phyloP scores from a whole-genome alignment of 306 rosid genomes.

The Gastrolobium bilobum region DNA sequence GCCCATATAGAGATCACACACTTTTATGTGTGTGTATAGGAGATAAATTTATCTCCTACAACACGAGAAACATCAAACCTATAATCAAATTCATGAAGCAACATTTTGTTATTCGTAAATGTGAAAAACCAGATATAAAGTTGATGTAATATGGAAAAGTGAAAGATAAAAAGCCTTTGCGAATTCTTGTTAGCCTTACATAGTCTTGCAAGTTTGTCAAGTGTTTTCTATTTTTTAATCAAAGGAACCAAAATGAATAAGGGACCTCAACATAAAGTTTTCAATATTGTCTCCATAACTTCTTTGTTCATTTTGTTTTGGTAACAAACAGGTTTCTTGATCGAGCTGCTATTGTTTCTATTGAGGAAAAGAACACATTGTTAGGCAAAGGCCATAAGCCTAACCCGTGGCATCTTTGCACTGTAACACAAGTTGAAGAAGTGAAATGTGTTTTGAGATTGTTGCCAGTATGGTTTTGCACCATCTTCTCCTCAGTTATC shows the following conservation, averaged over 20 bases:
- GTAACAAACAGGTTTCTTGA: constrained; percentile 59
- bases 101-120: neutral
- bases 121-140: neutral
- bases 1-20: no score
- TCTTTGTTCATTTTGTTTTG: neutral
- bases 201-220: no score
- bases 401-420: constrained; percentile 67
- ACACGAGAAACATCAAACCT: no score
- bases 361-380: constrained; percentile 42
- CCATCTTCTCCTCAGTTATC: constrained; percentile 66
- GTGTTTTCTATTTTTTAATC: neutral
- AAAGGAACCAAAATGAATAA: neutral
- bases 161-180: neutral
- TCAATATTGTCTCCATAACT: neutral
- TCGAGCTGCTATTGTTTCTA: constrained; percentile 58
- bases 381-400: constrained; percentile 47
- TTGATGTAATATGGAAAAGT: neutral
- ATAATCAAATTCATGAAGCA: neutral
- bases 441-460: constrained; percentile 64
- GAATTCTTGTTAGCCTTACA: neutral
- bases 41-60: no score
- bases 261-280: no score
- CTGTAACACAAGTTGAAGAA: constrained; percentile 72
- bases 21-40: no score
- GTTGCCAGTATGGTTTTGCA: constrained; percentile 67